These are phyloP conservation scores for Clathrus columnatus DNA, from an alignment of 768 basidiomycete species.

Conservation along the genomic window DNA sequence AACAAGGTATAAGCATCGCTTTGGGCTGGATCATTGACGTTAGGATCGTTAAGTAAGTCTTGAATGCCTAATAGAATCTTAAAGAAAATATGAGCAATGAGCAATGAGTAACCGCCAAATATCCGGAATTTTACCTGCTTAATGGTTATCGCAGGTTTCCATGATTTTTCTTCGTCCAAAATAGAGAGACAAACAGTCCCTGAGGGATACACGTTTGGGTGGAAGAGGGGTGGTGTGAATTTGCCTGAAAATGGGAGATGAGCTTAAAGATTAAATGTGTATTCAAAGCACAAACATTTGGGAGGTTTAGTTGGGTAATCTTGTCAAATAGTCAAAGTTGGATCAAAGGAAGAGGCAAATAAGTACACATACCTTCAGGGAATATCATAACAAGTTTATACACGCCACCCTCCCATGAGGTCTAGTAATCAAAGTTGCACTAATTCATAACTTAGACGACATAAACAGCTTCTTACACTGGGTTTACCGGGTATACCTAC, in stretches of 20 bases:
- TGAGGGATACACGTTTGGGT: conserved; percentile 98
- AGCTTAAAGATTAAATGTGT: background rate
- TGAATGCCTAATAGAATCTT: conserved; percentile 97
- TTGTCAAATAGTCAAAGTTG: conserved; percentile 24
- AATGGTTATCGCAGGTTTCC: conserved; percentile 98
- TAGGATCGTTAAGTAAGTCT: conserved; percentile 90
- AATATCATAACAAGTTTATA: conserved; percentile 92
- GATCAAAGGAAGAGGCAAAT: background rate
- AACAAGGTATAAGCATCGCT: conserved; percentile 98
- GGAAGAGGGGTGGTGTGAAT: conserved; percentile 92
- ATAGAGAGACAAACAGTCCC: conserved; percentile 98
- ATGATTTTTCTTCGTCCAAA: conserved; percentile 95
- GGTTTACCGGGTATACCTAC: conserved; percentile 95
- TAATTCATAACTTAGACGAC: background rate
- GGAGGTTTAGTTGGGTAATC: conserved; percentile 95
- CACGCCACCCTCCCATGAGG: conserved; percentile 93
- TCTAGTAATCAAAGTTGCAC: conserved; percentile 43
- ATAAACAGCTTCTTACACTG: conserved; percentile 42
- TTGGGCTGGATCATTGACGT: conserved; percentile 95
- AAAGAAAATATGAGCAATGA: conserved; percentile 1
- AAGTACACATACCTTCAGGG: conserved; percentile 71
- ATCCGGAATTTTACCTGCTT: conserved; percentile 62
- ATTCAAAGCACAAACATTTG: conserved; percentile 54
- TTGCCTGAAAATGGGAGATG: conserved; percentile 54
- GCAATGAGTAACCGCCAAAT: background rate